Conservation (phyloP, 768 basidiomycete species). For the Amanita phalloides region DNA sequence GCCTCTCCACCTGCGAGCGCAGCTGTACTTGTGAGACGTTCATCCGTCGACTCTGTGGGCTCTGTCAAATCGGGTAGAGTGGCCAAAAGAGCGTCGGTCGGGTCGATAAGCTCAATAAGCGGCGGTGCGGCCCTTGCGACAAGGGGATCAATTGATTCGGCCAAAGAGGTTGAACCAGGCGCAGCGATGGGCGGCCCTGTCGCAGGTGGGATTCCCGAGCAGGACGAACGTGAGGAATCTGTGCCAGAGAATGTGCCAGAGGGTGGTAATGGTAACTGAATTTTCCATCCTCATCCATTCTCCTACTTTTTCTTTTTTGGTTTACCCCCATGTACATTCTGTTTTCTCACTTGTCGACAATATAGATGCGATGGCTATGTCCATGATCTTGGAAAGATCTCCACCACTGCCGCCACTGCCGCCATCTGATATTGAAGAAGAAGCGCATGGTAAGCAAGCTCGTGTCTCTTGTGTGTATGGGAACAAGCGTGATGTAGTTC, state of each 20-base stretch:
- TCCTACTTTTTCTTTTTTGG: not conserved
- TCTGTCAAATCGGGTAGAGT: not conserved
- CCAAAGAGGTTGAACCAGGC: not conserved
- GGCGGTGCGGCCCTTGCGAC: not conserved
- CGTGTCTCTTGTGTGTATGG: not conserved
- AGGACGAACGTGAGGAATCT: conserved; percentile 7
- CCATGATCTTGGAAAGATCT: not conserved
- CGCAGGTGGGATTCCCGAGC: conserved; percentile 1
- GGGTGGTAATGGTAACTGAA: conserved; percentile 12
- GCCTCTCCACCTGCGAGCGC: not conserved
- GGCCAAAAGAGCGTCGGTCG: not conserved
- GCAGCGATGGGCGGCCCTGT: not conserved
- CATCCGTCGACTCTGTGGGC: conserved; percentile 3
- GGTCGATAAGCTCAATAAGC: not conserved
- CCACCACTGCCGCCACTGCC: not conserved
- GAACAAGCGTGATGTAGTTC: not conserved
- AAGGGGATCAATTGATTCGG: not conserved
- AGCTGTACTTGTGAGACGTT: not conserved
- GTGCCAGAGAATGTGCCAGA: not conserved
- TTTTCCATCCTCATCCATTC: not conserved
- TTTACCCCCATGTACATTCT: not conserved
- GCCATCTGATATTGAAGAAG: not conserved
- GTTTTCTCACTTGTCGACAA: not conserved
- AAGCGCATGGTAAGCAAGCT: not conserved
- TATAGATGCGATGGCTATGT: conserved; percentile 2